phyloP scores from a whole-genome alignment of 345 rosid species.

The Syzygium grande region DNA sequence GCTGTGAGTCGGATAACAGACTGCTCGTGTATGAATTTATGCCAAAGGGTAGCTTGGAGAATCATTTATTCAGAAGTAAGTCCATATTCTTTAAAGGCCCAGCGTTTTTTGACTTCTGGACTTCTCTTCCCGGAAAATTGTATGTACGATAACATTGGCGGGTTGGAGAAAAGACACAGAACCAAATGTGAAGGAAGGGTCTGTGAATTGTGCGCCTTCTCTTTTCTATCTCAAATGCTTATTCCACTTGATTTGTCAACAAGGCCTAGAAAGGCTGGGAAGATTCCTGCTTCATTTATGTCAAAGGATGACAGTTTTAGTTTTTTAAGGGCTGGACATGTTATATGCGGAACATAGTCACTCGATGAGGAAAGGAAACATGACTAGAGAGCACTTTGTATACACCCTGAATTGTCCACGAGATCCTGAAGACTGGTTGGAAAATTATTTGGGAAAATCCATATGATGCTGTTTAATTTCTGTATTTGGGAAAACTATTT shows the following conservation, averaged over 20 bases:
- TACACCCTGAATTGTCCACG: background rate
- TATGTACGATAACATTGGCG: background rate
- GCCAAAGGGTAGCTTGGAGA: conserved; percentile 91
- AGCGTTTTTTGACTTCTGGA: background rate
- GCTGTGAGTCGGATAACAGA: conserved; percentile 52
- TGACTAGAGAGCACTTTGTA: background rate
- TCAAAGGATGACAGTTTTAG: background rate
- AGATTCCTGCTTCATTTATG: background rate
- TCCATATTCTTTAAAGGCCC: background rate
- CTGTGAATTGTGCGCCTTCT: background rate
- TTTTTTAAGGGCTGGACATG: background rate
- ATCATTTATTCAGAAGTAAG: conserved; percentile 84
- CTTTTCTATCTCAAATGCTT: background rate
- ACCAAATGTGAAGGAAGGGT: background rate
- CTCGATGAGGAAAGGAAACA: background rate
- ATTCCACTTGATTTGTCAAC: background rate
- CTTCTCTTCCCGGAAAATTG: background rate
- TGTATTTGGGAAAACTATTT: background rate
- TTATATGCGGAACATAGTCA: background rate
- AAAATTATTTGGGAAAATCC: background rate
- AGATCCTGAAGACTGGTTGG: background rate
- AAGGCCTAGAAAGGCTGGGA: background rate
- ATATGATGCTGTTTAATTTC: background rate
- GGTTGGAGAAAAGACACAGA: background rate
- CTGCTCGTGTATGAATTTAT: conserved; percentile 79